Evolutionary conservation across 192 early-diverging fungal genomes (phyloP).

Genomic region (Obelidium mucronatum): DNA sequence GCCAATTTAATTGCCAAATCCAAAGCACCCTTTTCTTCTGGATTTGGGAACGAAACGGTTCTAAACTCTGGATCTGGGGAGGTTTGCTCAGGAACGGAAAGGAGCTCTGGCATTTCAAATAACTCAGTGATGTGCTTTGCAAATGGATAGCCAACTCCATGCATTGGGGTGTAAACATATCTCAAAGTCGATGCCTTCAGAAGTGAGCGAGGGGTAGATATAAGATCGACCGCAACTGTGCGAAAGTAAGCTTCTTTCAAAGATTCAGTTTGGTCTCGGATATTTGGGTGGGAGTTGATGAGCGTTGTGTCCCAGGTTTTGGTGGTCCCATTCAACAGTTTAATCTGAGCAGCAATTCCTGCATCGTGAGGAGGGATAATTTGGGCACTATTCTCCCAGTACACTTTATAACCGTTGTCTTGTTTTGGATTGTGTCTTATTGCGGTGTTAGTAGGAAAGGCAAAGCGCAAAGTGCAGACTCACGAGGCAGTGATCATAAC

Average conservation of each 20-base stretch:
- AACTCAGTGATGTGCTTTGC: conserved; percentile 70
- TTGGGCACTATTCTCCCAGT: conserved; percentile 91
- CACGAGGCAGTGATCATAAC: conserved; percentile 95
- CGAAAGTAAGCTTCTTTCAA: conserved; percentile 79
- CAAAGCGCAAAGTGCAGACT: neutral
- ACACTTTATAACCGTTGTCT: conserved; percentile 83
- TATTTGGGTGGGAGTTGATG: conserved; percentile 57
- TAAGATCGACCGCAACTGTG: neutral
- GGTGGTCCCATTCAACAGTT: conserved; percentile 31
- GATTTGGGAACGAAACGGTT: conserved; percentile 63
- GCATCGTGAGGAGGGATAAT: conserved; percentile 90
- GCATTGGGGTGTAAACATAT: conserved; percentile 95
- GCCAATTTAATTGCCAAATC: conserved; percentile 43
- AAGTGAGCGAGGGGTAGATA: conserved; percentile 45
- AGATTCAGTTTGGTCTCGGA: conserved; percentile 60
- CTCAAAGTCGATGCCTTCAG: conserved; percentile 57
- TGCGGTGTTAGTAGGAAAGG: no score
- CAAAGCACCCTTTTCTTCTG: conserved; percentile 89
- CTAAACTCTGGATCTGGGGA: conserved; percentile 90
- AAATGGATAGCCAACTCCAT: conserved; percentile 87
- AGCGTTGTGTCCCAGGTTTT: conserved; percentile 74
- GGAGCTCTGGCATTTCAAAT: conserved; percentile 71
- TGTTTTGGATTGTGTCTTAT: conserved; percentile 88
- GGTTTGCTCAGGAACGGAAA: conserved; percentile 70
- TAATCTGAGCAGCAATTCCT: conserved; percentile 78